Evolutionary conservation across 495 filamentous ascomycete species (phyloP).

Genomic region (Parachaetomium inaequale): DNA sequence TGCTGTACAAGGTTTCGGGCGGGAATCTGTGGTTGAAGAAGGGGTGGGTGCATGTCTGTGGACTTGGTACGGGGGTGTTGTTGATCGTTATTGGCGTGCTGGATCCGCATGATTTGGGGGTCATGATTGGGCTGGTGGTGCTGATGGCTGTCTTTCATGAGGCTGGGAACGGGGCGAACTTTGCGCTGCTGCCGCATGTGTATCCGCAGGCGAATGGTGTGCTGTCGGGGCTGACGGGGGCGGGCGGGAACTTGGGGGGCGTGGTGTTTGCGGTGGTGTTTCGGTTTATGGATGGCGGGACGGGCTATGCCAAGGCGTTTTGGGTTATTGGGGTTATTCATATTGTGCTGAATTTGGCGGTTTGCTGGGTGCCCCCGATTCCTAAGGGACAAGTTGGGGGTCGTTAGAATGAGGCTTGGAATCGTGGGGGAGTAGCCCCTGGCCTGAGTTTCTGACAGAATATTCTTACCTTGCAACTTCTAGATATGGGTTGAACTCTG

Average conservation of each 20-base stretch:
- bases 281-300: slow-evolving; percentile 60
- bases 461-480: too few species aligned
- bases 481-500: too few species aligned
- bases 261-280: slow-evolving; percentile 85
- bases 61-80: slow-evolving; percentile 62
- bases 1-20: slow-evolving; percentile 61
- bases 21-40: slow-evolving; percentile 73
- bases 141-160: slow-evolving; percentile 77
- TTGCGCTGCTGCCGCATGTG: slow-evolving; percentile 80
- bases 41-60: slow-evolving; percentile 59
- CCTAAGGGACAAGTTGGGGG: slow-evolving; percentile 46
- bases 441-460: too few species aligned
- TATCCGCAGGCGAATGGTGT: slow-evolving; percentile 67
- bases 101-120: slow-evolving; percentile 54
- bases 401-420: too few species aligned
- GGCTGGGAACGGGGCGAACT: slow-evolving; percentile 80
- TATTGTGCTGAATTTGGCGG: slow-evolving; percentile 58
- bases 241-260: slow-evolving; percentile 77
- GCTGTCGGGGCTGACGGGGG: slow-evolving; percentile 73
- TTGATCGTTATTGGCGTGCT: slow-evolving; percentile 66
- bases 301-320: slow-evolving; percentile 62
- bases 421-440: too few species aligned
- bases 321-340: slow-evolving; percentile 76
- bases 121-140: slow-evolving; percentile 75
- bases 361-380: slow-evolving; percentile 70